These are phyloP conservation scores for Silene uniflora DNA, from an alignment of 148 eudicot genomes.

Conservation along the genomic window DNA sequence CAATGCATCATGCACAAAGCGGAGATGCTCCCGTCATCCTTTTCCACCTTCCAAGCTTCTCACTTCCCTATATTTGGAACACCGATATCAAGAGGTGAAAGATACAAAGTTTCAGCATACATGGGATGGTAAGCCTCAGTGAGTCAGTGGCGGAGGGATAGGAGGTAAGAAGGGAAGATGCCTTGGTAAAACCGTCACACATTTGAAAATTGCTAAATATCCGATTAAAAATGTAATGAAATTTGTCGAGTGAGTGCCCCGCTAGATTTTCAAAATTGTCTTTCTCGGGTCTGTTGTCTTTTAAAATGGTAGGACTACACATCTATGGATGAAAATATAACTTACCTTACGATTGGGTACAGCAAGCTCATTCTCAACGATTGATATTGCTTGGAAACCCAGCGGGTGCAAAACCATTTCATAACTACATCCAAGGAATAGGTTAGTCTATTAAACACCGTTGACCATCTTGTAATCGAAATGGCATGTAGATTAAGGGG, in stretches of 20 bases:
- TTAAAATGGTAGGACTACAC: neutral
- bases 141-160: neutral
- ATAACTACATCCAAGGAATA: constrained; percentile 40
- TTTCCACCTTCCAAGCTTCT: constrained; percentile 18
- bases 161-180: neutral
- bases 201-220: too few species aligned
- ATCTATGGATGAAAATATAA: neutral
- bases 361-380: constrained; percentile 66
- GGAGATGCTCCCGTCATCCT: constrained; percentile 25
- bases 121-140: too few species aligned
- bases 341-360: constrained; percentile 54
- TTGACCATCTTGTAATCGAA: neutral
- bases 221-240: neutral
- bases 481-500: neutral
- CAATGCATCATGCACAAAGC: constrained; percentile 23
- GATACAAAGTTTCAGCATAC: too few species aligned
- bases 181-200: too few species aligned
- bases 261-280: neutral
- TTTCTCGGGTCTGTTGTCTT: neutral
- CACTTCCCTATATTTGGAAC: constrained; percentile 41
- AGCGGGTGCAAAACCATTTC: constrained; percentile 58
- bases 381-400: constrained; percentile 50
- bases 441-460: neutral
- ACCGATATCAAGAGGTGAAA: neutral
- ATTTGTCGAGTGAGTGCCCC: too few species aligned